Percentiles rank a stretch among this genome's conserved stretches.
Evolutionary conservation across 257 asterid species (phyloP).

Genomic region (Fraxinus excelsior): DNA sequence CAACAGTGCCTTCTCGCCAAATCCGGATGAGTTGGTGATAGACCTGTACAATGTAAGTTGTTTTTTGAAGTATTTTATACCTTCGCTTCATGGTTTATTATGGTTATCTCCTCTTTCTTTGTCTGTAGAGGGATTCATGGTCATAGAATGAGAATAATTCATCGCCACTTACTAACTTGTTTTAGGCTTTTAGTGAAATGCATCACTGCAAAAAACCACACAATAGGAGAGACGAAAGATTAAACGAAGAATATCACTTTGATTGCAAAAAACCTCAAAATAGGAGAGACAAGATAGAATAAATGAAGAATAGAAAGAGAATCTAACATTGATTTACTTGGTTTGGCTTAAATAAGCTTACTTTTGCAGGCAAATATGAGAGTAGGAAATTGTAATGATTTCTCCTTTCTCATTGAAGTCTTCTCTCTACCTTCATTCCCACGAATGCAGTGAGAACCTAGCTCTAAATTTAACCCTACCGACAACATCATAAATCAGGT

Average conservation of each 20-base stretch:
- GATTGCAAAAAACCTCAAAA: not conserved
- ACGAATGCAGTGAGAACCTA: not conserved
- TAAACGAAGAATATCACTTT: not conserved
- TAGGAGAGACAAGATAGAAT: not conserved
- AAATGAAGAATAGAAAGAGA: not conserved
- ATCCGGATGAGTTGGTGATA: constrained; percentile 80
- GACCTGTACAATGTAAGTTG: constrained; percentile 82
- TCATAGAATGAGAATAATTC: not conserved
- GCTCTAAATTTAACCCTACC: not conserved
- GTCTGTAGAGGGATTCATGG: not conserved
- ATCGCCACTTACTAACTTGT: not conserved
- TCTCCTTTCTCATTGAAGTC: not conserved
- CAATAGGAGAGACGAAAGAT: not conserved
- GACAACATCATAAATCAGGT: not conserved
- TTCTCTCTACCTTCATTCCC: not conserved
- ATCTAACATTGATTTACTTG: not conserved
- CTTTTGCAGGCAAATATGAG: not conserved
- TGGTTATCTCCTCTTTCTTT: not conserved
- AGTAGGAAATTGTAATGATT: not conserved
- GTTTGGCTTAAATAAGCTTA: not conserved
- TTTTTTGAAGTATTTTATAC: not conserved
- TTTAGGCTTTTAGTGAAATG: not conserved
- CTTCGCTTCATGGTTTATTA: not conserved
- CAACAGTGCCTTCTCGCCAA: constrained; percentile 96
- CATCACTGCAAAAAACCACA: not conserved